Evolutionary conservation across 2,329 filamentous ascomycete species (phyloP).

Genomic region (Fusarium nygamai): DNA sequence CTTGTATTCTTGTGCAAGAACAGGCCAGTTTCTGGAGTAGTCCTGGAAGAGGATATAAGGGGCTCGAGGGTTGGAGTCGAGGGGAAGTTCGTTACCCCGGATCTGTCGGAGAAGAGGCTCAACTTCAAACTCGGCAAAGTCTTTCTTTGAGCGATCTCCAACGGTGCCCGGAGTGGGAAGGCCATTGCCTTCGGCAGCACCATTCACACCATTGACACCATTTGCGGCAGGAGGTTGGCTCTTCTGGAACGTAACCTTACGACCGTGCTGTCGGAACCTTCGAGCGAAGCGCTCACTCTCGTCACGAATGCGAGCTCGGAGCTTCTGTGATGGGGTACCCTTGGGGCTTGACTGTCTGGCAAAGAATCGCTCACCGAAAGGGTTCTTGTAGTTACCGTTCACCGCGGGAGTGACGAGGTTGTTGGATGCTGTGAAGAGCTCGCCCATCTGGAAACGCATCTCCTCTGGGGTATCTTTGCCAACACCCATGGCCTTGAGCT

Average conservation of each 20-base stretch:
- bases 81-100: conserved; percentile 62
- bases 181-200: conserved; percentile 20
- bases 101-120: conserved; percentile 61
- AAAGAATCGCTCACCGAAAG: conserved; percentile 62
- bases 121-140: conserved; percentile 60
- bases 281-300: conserved; percentile 62
- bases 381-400: conserved; percentile 66
- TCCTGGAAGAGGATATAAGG: conserved; percentile 65
- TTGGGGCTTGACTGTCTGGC: conserved; percentile 59
- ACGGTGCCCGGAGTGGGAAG: conserved; percentile 46
- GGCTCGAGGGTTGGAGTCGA: conserved; percentile 62
- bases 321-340: conserved; percentile 62
- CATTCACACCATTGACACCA: conserved; percentile 16
- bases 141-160: conserved; percentile 55
- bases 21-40: conserved; percentile 63
- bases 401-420: conserved; percentile 64
- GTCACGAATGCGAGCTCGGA: conserved; percentile 61
- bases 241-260: conserved; percentile 57
- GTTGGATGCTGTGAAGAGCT: conserved; percentile 62
- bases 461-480: conserved; percentile 63
- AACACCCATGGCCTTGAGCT: conserved; percentile 60
- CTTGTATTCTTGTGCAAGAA: conserved; percentile 63
- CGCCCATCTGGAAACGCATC: conserved; percentile 64
- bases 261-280: conserved; percentile 60
- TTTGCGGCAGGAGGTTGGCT: conserved; percentile 32